phyloP scores from a whole-genome alignment of 2,329 filamentous ascomycete species.

The Colletotrichum theobromicola region DNA sequence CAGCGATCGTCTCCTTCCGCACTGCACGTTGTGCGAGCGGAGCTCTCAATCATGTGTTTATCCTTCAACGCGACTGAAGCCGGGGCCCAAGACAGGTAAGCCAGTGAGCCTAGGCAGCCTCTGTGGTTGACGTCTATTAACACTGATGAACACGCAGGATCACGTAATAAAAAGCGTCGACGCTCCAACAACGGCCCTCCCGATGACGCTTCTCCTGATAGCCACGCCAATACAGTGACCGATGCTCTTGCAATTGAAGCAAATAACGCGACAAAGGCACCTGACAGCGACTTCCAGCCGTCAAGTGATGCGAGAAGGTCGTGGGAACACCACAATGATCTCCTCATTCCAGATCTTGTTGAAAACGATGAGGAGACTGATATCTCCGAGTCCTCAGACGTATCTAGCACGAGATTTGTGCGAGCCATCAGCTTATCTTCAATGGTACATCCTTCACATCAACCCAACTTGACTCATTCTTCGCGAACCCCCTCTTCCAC shows the following conservation, averaged over 20 bases:
- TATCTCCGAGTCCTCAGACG: neutral
- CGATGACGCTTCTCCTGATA: neutral
- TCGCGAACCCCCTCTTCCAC: neutral
- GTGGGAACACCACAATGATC: neutral
- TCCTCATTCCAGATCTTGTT: neutral
- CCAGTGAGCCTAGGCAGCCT: too few relatives aligned
- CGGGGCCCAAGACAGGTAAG: too few relatives aligned
- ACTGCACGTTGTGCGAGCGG: too few relatives aligned
- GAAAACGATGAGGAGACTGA: neutral
- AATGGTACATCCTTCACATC: neutral
- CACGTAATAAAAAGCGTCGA: neutral
- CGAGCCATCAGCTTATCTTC: neutral
- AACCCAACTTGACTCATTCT: rapidly evolving
- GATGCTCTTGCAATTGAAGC: neutral
- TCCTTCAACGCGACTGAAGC: too few relatives aligned
- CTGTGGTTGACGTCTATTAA: rapidly evolving
- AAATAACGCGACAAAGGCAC: neutral
- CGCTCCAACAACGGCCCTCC: neutral
- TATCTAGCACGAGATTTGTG: neutral
- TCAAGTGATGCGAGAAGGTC: neutral
- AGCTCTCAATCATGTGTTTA: too few relatives aligned
- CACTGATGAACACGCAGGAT: neutral
- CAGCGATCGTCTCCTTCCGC: too few relatives aligned
- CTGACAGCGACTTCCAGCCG: neutral
- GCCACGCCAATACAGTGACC: neutral